phyloP scores from a whole-genome alignment of 768 basidiomycete genomes.

The Austroboletus festivus region DNA sequence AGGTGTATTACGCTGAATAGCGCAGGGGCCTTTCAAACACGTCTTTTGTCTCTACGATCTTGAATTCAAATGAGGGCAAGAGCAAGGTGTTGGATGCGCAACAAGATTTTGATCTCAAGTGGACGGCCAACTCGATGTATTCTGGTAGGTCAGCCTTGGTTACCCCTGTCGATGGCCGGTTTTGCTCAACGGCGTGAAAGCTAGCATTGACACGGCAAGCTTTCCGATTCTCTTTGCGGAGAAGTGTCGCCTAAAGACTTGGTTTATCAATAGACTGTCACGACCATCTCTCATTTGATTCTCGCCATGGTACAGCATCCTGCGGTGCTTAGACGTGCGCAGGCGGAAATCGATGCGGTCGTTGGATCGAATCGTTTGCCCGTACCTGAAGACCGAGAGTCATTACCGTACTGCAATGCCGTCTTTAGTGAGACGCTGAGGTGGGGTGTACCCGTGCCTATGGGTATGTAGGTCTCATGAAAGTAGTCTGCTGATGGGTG shows the following conservation, averaged over 20 bases:
- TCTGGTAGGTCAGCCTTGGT: constrained; percentile 31
- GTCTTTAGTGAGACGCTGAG: constrained; percentile 54
- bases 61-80: constrained; percentile 34
- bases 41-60: constrained; percentile 48
- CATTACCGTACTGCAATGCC: constrained; percentile 57
- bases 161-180: neutral
- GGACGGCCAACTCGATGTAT: constrained; percentile 86
- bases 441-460: constrained; percentile 56
- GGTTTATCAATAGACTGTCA: constrained; percentile 46
- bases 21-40: constrained; percentile 35
- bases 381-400: constrained; percentile 49
- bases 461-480: constrained; percentile 45
- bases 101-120: constrained; percentile 68
- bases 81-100: constrained; percentile 15
- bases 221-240: neutral
- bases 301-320: constrained; percentile 67
- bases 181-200: constrained; percentile 14
- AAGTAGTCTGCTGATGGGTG: neutral
- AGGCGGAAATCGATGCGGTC: constrained; percentile 62
- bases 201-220: constrained; percentile 61
- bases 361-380: constrained; percentile 48
- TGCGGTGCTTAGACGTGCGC: constrained; percentile 52
- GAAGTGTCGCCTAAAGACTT: constrained; percentile 13
- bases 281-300: constrained; percentile 52
- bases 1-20: constrained; percentile 27